Conservation (phyloP, 768 basidiomycete genomes). For the Trametes cinnabarina region DNA sequence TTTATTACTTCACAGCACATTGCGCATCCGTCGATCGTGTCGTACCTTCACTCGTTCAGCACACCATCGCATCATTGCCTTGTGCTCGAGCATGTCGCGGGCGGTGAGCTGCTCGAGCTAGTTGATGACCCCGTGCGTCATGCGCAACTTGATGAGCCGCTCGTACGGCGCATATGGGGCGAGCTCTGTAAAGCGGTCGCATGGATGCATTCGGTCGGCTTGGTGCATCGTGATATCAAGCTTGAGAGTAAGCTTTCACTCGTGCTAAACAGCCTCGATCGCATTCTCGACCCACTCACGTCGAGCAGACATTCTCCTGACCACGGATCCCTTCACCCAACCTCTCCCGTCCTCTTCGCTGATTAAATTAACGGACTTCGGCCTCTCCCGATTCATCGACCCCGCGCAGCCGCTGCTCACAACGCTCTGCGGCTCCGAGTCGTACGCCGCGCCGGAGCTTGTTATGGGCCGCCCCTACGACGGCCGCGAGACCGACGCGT, state of each 20-base stretch:
- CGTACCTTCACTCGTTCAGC: slow-evolving; percentile 67
- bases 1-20: slow-evolving; percentile 51
- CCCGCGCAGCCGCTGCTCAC: slow-evolving; percentile 57
- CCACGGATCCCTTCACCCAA: slow-evolving; percentile 40
- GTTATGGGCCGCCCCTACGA: slow-evolving; percentile 61
- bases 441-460: slow-evolving; percentile 69
- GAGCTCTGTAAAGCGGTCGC: slow-evolving; percentile 77
- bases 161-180: slow-evolving; percentile 67
- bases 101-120: slow-evolving; percentile 80
- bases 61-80: slow-evolving; percentile 73
- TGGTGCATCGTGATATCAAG: slow-evolving; percentile 92
- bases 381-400: slow-evolving; percentile 82
- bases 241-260: slow-evolving; percentile 56
- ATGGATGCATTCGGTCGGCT: slow-evolving; percentile 83
- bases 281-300: not conserved
- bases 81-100: slow-evolving; percentile 70
- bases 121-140: slow-evolving; percentile 53
- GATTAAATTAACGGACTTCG: slow-evolving; percentile 86
- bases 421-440: slow-evolving; percentile 86
- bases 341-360: slow-evolving; percentile 50
- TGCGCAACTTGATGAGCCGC: slow-evolving; percentile 38
- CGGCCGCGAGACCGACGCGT: slow-evolving; percentile 81
- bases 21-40: slow-evolving; percentile 77
- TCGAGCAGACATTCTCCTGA: slow-evolving; percentile 69
- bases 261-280: not conserved